Evolutionary conservation across 2,329 filamentous ascomycete species (phyloP).

Genomic region (Fusarium clavum): DNA sequence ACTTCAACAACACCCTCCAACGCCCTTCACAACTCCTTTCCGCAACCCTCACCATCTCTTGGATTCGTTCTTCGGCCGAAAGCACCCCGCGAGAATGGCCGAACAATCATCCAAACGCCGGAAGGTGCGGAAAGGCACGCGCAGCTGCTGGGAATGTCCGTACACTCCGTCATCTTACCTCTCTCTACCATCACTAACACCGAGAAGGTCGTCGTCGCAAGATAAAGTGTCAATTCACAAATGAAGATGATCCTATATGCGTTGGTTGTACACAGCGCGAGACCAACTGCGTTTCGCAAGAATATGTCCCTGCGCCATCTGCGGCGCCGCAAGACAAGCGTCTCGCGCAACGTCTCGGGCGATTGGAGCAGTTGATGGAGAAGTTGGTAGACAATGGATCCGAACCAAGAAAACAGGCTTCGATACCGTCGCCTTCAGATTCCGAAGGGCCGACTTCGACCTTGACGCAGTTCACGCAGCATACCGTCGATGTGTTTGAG

Average conservation of each 20-base stretch:
- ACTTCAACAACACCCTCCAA: not conserved
- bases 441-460: slow-evolving; percentile 7
- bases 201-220: slow-evolving; percentile 59
- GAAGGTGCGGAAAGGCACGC: slow-evolving; percentile 66
- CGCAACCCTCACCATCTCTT: not conserved
- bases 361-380: slow-evolving; percentile 61
- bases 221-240: slow-evolving; percentile 61
- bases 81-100: slow-evolving; percentile 19
- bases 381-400: slow-evolving; percentile 55
- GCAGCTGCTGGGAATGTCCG: slow-evolving; percentile 71
- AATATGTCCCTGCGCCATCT: slow-evolving; percentile 53
- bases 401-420: not conserved
- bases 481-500: slow-evolving; percentile 37
- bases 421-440: slow-evolving; percentile 37
- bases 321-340: slow-evolving; percentile 53
- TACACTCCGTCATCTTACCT: not conserved
- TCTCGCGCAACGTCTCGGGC: slow-evolving; percentile 57
- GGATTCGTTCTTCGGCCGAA: slow-evolving; percentile 41
- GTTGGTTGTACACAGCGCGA: slow-evolving; percentile 59
- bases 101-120: slow-evolving; percentile 42
- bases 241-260: slow-evolving; percentile 57
- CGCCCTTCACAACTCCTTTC: not conserved
- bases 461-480: slow-evolving; percentile 41
- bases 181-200: not conserved
- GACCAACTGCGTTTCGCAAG: slow-evolving; percentile 59